A percentile compares a stretch with the other conserved stretches of the same genome.
These are phyloP conservation scores for Colletotrichum neosansevieriae DNA, from an alignment of 2,329 filamentous ascomycete genomes.

Conservation along the genomic window DNA sequence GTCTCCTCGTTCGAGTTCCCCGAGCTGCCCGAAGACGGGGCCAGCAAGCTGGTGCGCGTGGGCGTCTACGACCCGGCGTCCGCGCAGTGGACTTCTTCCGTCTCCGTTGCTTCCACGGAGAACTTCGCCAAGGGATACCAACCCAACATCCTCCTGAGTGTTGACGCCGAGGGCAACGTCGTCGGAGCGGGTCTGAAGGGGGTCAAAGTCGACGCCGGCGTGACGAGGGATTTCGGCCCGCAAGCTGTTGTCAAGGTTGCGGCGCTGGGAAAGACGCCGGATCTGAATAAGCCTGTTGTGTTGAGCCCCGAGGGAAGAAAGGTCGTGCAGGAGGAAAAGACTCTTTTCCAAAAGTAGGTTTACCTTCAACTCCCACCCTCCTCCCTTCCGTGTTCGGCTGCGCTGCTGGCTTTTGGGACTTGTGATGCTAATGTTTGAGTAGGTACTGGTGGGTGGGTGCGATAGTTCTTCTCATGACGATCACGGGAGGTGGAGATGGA, in stretches of 20 bases:
- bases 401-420: background rate
- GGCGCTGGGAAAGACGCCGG: slow-evolving; percentile 65
- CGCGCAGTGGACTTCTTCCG: slow-evolving; percentile 64
- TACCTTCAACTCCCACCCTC: background rate
- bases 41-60: slow-evolving; percentile 63
- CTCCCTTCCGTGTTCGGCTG: background rate
- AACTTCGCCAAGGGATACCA: slow-evolving; percentile 73
- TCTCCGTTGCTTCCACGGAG: slow-evolving; percentile 65
- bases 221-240: slow-evolving; percentile 74
- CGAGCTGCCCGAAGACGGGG: slow-evolving; percentile 57
- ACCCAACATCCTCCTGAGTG: slow-evolving; percentile 66
- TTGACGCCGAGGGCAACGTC: slow-evolving; percentile 59
- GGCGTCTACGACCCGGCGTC: slow-evolving; percentile 66
- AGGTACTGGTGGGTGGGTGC: slow-evolving; percentile 77
- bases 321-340: slow-evolving; percentile 70
- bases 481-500: slow-evolving; percentile 65
- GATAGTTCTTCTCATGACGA: slow-evolving; percentile 64
- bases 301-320: slow-evolving; percentile 71
- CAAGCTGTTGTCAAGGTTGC: slow-evolving; percentile 65
- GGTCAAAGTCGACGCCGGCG: slow-evolving; percentile 71
- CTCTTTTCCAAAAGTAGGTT: slow-evolving; percentile 74
- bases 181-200: slow-evolving; percentile 66
- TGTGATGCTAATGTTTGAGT: slow-evolving; percentile 49
- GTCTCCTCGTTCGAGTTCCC: slow-evolving; percentile 69
- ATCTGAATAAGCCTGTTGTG: slow-evolving; percentile 73